Percentiles rank a stretch among this genome's conserved stretches.
Evolutionary conservation across 257 asterid species (phyloP).

Genomic region (Penstemon barbatus): DNA sequence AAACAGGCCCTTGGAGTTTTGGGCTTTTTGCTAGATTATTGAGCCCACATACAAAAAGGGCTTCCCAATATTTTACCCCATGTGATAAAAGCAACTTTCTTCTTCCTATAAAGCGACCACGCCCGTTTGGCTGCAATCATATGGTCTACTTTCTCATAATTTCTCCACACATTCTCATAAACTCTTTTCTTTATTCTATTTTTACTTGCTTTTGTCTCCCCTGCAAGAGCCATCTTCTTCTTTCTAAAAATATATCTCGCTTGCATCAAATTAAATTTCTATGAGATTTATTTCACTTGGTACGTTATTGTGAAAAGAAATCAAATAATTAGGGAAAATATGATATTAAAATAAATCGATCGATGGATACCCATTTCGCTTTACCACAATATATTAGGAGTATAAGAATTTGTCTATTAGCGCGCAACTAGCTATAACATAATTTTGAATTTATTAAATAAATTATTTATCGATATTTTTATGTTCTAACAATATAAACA

Average conservation of each 20-base stretch:
- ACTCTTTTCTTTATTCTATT: neutral
- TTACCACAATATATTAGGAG: neutral
- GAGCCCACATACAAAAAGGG: slow-evolving; percentile 31
- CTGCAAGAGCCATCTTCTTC: neutral
- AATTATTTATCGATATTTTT: no score
- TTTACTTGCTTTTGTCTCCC: slow-evolving; percentile 16
- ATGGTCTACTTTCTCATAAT: slow-evolving; percentile 48
- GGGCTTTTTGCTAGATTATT: slow-evolving; percentile 22
- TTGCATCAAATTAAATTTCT: neutral
- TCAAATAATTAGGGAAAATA: neutral
- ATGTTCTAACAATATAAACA: no score
- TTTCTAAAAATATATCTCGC: neutral
- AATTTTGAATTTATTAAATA: no score
- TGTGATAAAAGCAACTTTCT: slow-evolving; percentile 52
- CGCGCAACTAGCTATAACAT: no score
- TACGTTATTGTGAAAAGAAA: neutral
- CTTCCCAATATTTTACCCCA: slow-evolving; percentile 28
- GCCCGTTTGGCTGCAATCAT: slow-evolving; percentile 62
- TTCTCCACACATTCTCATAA: slow-evolving; percentile 15
- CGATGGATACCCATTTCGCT: no score
- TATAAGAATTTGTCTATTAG: no score
- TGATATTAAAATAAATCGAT: no score
- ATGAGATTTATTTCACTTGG: neutral
- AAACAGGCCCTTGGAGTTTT: no score
- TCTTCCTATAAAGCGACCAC: slow-evolving; percentile 50